These are phyloP conservation scores for Xylaria nigripes DNA, from an alignment of 495 filamentous ascomycete species.

Conservation along the genomic window DNA sequence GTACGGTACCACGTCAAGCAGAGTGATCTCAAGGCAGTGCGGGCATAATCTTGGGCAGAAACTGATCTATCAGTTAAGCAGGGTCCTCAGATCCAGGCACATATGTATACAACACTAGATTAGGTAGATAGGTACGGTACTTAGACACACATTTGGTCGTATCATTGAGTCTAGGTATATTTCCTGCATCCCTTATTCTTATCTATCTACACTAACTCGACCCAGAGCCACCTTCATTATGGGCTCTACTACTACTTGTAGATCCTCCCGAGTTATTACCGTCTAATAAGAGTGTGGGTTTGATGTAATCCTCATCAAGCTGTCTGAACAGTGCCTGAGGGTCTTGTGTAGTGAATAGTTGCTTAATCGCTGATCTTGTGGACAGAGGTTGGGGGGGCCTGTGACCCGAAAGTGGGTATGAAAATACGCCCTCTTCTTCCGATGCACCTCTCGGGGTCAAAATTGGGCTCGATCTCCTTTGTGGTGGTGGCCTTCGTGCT, in stretches of 20 bases:
- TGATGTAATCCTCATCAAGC: conserved; percentile 93
- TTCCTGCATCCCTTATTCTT: not conserved
- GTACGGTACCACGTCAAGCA: too few species aligned
- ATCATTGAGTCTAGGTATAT: too few species aligned
- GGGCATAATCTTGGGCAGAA: too few species aligned
- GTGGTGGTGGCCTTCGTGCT: conserved; percentile 31
- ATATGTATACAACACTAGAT: too few species aligned
- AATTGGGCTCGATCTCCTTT: conserved; percentile 49
- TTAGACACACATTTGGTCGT: too few species aligned
- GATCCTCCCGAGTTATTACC: conserved; percentile 24
- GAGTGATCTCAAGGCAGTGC: too few species aligned
- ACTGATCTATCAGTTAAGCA: too few species aligned
- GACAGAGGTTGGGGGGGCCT: conserved; percentile 45
- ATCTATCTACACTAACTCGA: conserved; percentile 5
- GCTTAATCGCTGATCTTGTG: conserved; percentile 61
- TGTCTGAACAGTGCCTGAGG: conserved; percentile 88
- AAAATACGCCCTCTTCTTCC: conserved; percentile 28
- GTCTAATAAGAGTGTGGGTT: conserved; percentile 84
- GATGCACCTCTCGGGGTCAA: conserved; percentile 28
- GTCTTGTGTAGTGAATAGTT: conserved; percentile 64
- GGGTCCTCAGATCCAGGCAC: too few species aligned
- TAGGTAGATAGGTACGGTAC: too few species aligned
- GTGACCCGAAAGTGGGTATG: conserved; percentile 26
- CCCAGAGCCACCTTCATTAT: conserved; percentile 19
- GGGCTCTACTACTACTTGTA: conserved; percentile 10